phyloP scores from a whole-genome alignment of 306 rosid species.

The Fragaria nilgerrensis region DNA sequence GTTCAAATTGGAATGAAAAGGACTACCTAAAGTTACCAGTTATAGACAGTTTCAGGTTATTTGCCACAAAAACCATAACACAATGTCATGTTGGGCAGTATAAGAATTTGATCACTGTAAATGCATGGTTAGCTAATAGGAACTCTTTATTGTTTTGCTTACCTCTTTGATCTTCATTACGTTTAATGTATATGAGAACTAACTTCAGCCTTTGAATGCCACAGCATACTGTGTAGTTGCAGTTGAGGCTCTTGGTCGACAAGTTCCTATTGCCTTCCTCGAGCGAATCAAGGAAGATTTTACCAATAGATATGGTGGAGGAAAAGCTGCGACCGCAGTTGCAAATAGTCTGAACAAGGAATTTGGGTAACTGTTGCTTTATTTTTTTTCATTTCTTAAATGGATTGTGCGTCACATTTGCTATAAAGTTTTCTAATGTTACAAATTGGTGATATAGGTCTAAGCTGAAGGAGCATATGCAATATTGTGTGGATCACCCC shows the following conservation, averaged over 20 bases:
- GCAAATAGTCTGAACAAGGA: conserved; percentile 76
- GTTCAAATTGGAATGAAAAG: not conserved
- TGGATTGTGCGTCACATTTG: not conserved
- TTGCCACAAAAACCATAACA: not conserved
- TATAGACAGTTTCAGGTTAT: not conserved
- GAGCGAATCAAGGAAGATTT: conserved; percentile 87
- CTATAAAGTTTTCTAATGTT: conserved; percentile 19
- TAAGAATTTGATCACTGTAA: not conserved
- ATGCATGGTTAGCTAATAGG: not conserved
- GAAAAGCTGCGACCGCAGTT: conserved; percentile 77
- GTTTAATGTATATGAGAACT: conserved; percentile 23
- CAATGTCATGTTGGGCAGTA: not conserved
- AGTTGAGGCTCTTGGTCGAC: conserved; percentile 74
- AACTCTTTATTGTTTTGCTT: not conserved
- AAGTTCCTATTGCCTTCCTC: conserved; percentile 82
- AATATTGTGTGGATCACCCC: conserved; percentile 80
- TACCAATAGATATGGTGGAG: conserved; percentile 74
- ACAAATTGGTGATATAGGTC: conserved; percentile 41
- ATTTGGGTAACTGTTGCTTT: conserved; percentile 55
- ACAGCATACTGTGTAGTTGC: conserved; percentile 92
- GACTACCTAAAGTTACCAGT: not conserved
- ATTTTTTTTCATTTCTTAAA: not conserved
- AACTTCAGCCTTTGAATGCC: conserved; percentile 26
- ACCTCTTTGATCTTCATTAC: not conserved
- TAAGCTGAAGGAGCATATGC: conserved; percentile 93